A percentile compares a stretch with the other conserved stretches of the same genome.
phyloP scores from a whole-genome alignment of 345 rosid species.

The Litchi chinensis region DNA sequence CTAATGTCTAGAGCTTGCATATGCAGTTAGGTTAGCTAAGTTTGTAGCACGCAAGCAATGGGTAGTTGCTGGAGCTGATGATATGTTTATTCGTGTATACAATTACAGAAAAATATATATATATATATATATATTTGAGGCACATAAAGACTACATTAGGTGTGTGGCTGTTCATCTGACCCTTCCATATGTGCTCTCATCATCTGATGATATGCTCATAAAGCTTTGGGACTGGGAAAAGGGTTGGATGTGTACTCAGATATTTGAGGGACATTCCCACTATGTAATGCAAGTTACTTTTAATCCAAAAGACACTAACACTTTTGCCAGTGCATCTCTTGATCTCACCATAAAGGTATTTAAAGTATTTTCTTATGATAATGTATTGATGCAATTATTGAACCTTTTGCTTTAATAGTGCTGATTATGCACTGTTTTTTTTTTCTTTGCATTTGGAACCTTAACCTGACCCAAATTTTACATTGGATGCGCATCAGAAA shows the following conservation, averaged over 20 bases:
- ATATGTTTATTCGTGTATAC: slow-evolving; percentile 78
- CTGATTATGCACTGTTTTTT: slow-evolving; percentile 22
- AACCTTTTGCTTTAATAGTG: slow-evolving; percentile 13
- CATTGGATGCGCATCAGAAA: slow-evolving; percentile 94
- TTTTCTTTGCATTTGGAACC: slow-evolving; percentile 79
- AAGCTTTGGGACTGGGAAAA: slow-evolving; percentile 95
- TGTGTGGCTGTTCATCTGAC: slow-evolving; percentile 78
- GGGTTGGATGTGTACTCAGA: slow-evolving; percentile 69
- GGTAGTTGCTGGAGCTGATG: slow-evolving; percentile 89
- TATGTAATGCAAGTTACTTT: slow-evolving; percentile 91
- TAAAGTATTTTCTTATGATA: background rate
- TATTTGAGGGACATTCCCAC: slow-evolving; percentile 87
- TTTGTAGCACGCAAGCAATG: slow-evolving; percentile 85
- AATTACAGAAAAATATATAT: slow-evolving; percentile 73
- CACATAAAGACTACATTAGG: slow-evolving; percentile 83
- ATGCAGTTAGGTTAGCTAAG: slow-evolving; percentile 94
- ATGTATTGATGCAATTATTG: background rate
- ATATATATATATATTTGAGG: slow-evolving; percentile 75
- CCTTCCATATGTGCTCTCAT: slow-evolving; percentile 70
- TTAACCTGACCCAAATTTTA: slow-evolving; percentile 94
- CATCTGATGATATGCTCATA: slow-evolving; percentile 82
- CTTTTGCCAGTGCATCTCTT: slow-evolving; percentile 86
- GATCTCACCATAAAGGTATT: slow-evolving; percentile 75
- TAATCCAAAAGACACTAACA: slow-evolving; percentile 74
- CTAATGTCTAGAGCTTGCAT: slow-evolving; percentile 28